Evolutionary conservation across 140 eudicot species (phyloP), one percentile per base, ranked within the genome.

Genomic region (Erigeron philadelphicus): DNA sequence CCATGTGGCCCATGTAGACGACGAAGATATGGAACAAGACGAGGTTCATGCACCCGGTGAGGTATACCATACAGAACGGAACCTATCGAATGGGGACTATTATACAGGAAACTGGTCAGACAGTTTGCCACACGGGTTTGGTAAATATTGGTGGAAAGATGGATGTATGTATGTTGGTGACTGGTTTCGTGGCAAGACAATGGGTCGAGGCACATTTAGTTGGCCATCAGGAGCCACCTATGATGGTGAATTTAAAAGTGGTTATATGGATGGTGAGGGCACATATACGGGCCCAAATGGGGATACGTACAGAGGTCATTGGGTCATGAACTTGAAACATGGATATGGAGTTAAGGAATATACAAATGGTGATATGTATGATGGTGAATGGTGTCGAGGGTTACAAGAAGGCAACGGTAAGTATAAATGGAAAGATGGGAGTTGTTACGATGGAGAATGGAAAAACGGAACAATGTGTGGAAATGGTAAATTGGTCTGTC

Each of bases 161-260:
- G 98, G 98, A 1, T 92, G 98, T 31, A 86, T 84, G 95, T 88
- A 88, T 59, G 85, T 86, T 1, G 98, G 98, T 0, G 98, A 88
- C 16, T 92, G 96, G 96, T 81, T 70, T 49, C 62, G 74, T 68
- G 98, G 98, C 45, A 90, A 92, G 66, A 87, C 89, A 1, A 86
- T 82, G 86, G 98, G 98, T 5, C 83, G 66, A 52, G 98, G 98
- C 8, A 78, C 81, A 13, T 92, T 92, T 66, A 84, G 86, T 57
- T 92, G 98, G 98, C 98, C 98, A 1, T 82, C 95, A 0, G 98
- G 98, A 17, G 95, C 92, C 17, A 66, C 74, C 17, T 92, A 92
- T 46, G 95, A 88, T 9, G 98, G 98, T 0, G 92, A 81, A 60
- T 92, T 92, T 79, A 92, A 92, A 64, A 84, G 84, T 40, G 98